Percentiles rank a stretch among this genome's conserved stretches.
These are phyloP conservation scores for Penstemon eatonii DNA, from an alignment of 257 asterid genomes.

Conservation along the genomic window DNA sequence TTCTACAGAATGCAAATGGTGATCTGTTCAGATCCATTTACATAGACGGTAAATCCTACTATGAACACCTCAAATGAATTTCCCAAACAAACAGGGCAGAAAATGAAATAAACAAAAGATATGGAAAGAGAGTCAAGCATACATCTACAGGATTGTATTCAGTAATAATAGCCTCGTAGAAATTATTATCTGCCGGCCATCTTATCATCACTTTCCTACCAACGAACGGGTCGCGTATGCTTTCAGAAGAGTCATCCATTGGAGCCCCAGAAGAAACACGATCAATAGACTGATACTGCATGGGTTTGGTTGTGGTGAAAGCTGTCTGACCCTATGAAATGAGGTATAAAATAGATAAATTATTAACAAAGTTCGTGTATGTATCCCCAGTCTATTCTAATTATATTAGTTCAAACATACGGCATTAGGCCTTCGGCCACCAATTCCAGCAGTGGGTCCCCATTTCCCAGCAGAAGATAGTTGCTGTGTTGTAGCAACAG, in stretches of 20 bases:
- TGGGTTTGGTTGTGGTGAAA: conserved; percentile 42
- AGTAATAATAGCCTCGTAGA: conserved; percentile 84
- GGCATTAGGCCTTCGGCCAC: conserved; percentile 57
- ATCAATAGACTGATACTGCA: conserved; percentile 59
- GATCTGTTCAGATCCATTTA: conserved; percentile 15
- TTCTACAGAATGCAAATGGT: background rate
- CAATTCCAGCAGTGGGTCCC: conserved; percentile 60
- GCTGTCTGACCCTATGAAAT: conserved; percentile 53
- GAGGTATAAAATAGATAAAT: conserved; percentile 23
- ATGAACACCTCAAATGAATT: conserved; percentile 15
- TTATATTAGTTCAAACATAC: conserved; percentile 44
- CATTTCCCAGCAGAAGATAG: conserved; percentile 47
- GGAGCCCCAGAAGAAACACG: conserved; percentile 60
- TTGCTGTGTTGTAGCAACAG: conserved; percentile 49
- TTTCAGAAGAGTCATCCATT: conserved; percentile 54
- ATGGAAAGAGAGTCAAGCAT: conserved; percentile 32
- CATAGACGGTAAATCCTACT: conserved; percentile 13
- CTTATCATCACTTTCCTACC: conserved; percentile 97
- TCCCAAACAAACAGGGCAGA: conserved; percentile 24
- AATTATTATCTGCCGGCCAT: conserved; percentile 90
- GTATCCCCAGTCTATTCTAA: conserved; percentile 11
- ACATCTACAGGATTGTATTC: conserved; percentile 79
- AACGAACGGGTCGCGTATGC: conserved; percentile 55
- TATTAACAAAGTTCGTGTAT: conserved; percentile 15
- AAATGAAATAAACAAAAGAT: conserved; percentile 8